Base-by-base conservation (phyloP, 2,329 filamentous ascomycete species). In the Apiospora kogelbergensis region DNA sequence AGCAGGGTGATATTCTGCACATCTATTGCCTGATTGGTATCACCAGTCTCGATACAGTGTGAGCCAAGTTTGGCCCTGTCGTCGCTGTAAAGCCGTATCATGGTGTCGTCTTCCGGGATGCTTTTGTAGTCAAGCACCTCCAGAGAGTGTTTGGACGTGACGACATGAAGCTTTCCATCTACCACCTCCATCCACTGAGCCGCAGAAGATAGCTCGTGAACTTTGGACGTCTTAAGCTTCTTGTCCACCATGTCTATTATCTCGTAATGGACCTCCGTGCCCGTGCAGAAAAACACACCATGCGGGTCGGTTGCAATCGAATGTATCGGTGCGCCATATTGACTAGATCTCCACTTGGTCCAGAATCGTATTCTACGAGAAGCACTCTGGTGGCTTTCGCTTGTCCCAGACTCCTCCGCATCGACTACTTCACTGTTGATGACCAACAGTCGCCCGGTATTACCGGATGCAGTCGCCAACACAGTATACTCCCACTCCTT, bases 401-500 rank as follows among this genome's bases (percentile, higher is more conserved):
- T 44, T 30, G 37, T 76, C 67, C 76, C 72, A 17, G 46, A 66
- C 11, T 67, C 60, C 20, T 53, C 53, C 7, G 68, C 70, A 24
- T 76, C 76, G 7, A 71, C 42, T 66, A 70, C 77, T 57, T 83
- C 81, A 7, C 86, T 81, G 1, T 87, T 85, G 17, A 90, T 82
- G 9, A 92, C 83, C 24, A 90, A 74, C 15, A 92, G 79, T 6
- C 84, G 81, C 1, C 89, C 89, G 11, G 80, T 79, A 41, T 82
- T 65, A 2, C 74, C 67, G 40, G 63, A 67, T 24, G 48, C 83
- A 0, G 87, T 88, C 4, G 87, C 84, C 13, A 92, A 84, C 17
- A 93, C 83, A 41, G 93, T 82, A 74, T 89, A 91, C 1, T 86
- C 84, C 78, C 90, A 91, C 0, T 80, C 84, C 68, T 85, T 87